These are phyloP conservation scores for Gossypium davidsonii DNA, from an alignment of 441 rosid species.

Conservation along the genomic window DNA sequence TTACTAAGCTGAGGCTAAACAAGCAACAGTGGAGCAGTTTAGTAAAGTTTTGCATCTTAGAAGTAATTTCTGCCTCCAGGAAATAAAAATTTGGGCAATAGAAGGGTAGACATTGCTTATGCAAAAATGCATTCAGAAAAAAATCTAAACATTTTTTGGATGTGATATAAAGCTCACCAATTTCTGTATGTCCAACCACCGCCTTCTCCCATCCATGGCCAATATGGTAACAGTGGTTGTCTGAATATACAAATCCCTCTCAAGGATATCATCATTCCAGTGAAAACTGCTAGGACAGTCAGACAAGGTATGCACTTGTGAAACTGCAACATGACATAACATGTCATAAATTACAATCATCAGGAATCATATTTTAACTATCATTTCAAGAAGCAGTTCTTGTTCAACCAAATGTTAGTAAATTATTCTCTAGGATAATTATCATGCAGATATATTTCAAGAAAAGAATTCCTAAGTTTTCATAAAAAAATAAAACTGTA, in stretches of 20 bases:
- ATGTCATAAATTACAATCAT: slow-evolving; percentile 4
- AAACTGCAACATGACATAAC: slow-evolving; percentile 41
- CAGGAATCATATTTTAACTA: neutral
- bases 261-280: slow-evolving; percentile 87
- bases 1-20: neutral
- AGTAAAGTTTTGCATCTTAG: slow-evolving; percentile 5
- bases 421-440: neutral
- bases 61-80: neutral
- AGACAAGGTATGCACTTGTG: slow-evolving; percentile 39
- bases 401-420: neutral
- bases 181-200: slow-evolving; percentile 88
- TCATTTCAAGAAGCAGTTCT: neutral
- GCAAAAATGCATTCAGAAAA: neutral
- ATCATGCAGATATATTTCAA: slow-evolving; percentile 5
- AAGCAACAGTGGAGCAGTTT: slow-evolving; percentile 2
- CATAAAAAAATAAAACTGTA: neutral
- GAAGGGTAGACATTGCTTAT: neutral
- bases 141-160: slow-evolving; percentile 4
- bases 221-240: slow-evolving; percentile 79
- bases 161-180: slow-evolving; percentile 45
- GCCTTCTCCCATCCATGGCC: slow-evolving; percentile 99
- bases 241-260: slow-evolving; percentile 81
- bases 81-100: neutral
- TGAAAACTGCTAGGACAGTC: slow-evolving; percentile 45
- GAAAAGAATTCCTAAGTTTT: neutral